These are phyloP conservation scores for Dactylellina sp. DNA, from an alignment of 2,329 filamentous ascomycete species.

Conservation along the genomic window DNA sequence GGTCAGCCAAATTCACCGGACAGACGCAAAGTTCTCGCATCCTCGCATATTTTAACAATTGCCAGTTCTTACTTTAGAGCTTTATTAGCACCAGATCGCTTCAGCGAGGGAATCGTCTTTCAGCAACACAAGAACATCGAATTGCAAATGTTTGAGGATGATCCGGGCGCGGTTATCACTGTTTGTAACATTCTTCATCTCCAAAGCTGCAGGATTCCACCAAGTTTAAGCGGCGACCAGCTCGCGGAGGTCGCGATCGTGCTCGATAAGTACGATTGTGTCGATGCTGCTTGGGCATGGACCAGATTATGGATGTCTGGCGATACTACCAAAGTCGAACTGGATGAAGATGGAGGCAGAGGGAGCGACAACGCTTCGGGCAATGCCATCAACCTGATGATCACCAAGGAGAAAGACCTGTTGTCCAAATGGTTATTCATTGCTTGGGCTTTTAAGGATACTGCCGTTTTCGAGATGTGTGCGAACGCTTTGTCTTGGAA, in stretches of 20 bases:
- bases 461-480: slow-evolving; percentile 44
- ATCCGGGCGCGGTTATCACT: slow-evolving; percentile 46
- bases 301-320: slow-evolving; percentile 54
- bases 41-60: slow-evolving; percentile 49
- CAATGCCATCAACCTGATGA: slow-evolving; percentile 46
- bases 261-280: slow-evolving; percentile 54
- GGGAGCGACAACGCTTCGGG: slow-evolving; percentile 13
- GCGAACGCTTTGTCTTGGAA: slow-evolving; percentile 52
- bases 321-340: slow-evolving; percentile 35
- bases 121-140: slow-evolving; percentile 54
- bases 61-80: slow-evolving; percentile 54
- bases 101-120: slow-evolving; percentile 51
- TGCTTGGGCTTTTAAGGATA: slow-evolving; percentile 53
- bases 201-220: slow-evolving; percentile 44
- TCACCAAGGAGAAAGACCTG: slow-evolving; percentile 51
- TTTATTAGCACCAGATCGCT: slow-evolving; percentile 39
- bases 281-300: slow-evolving; percentile 56
- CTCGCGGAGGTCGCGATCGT: slow-evolving; percentile 55
- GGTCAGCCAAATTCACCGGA: slow-evolving; percentile 40
- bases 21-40: slow-evolving; percentile 45
- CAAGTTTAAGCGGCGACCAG: slow-evolving; percentile 44
- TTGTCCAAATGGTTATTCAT: slow-evolving; percentile 55
- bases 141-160: slow-evolving; percentile 55
- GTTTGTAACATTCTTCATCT: slow-evolving; percentile 54
- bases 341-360: slow-evolving; percentile 40